These are phyloP conservation scores for Penstemon eatonii DNA, from an alignment of 257 asterid species.

Conservation along the genomic window DNA sequence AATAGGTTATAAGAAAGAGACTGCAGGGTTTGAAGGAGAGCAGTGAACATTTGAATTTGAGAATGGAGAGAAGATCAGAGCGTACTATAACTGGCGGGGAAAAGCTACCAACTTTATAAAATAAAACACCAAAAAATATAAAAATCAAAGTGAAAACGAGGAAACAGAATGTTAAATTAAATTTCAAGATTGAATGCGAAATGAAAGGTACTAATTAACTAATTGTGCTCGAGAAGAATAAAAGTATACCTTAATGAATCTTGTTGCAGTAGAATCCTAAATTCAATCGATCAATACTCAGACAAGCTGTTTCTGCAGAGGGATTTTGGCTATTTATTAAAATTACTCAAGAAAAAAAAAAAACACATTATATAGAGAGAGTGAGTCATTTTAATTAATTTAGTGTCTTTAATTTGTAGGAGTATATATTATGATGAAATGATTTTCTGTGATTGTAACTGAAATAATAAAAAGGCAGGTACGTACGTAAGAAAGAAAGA, in stretches of 20 bases:
- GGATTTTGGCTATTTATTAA: neutral
- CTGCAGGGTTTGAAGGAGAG: too few species aligned
- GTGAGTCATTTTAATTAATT: neutral
- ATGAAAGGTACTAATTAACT: neutral
- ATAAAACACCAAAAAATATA: too few species aligned
- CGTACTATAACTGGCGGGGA: too few species aligned
- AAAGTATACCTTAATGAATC: slow-evolving; percentile 10
- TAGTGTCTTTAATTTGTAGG: neutral
- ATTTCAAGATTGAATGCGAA: neutral
- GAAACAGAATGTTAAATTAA: too few species aligned
- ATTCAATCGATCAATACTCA: neutral
- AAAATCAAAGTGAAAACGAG: too few species aligned
- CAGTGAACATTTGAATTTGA: too few species aligned
- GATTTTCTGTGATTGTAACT: slow-evolving; percentile 19
- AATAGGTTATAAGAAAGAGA: too few species aligned
- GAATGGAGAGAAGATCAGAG: too few species aligned
- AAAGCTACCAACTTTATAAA: too few species aligned
- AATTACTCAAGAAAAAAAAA: neutral
- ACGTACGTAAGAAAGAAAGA: neutral
- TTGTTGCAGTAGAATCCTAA: slow-evolving; percentile 7
- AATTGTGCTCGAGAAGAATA: neutral
- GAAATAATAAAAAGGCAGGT: slow-evolving; percentile 1
- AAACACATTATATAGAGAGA: neutral
- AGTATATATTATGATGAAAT: slow-evolving; percentile 25
- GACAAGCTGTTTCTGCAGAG: too few species aligned